Conservation (phyloP, 139 green algal genomes). For the Zygnema circumcarinatum region DNA sequence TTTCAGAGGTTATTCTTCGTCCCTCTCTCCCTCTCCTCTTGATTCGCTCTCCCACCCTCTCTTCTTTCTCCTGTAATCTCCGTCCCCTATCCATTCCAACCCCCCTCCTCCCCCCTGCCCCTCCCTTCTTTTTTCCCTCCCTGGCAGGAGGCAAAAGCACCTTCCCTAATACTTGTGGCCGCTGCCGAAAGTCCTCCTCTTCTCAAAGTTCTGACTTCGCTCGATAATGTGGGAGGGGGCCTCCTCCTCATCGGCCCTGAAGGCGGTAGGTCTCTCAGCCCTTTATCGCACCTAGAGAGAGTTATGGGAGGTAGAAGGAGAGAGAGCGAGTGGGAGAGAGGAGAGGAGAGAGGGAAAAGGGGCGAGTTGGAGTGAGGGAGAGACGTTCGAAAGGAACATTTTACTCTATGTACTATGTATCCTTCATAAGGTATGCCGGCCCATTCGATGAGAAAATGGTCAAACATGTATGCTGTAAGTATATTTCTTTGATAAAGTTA, state of each 20-base stretch:
- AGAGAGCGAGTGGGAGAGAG: too few species aligned
- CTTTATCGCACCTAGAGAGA: too few species aligned
- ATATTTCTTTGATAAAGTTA: neutral
- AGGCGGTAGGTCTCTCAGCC: slow-evolving; percentile 64
- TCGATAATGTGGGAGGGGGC: slow-evolving; percentile 78
- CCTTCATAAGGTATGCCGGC: too few species aligned
- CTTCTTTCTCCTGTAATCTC: neutral
- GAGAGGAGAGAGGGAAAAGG: too few species aligned
- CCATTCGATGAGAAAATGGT: too few species aligned
- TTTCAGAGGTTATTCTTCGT: slow-evolving; percentile 26
- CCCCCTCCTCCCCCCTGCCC: neutral
- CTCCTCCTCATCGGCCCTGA: slow-evolving; percentile 84
- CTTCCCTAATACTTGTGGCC: neutral
- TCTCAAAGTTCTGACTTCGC: neutral
- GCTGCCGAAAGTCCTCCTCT: neutral
- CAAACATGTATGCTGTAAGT: too few species aligned
- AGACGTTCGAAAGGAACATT: too few species aligned
- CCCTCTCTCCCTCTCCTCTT: neutral
- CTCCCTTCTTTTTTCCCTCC: neutral
- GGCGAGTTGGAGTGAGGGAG: too few species aligned
- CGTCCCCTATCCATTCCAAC: neutral
- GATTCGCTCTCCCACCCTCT: neutral
- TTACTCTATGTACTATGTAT: too few species aligned
- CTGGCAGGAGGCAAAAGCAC: slow-evolving; percentile 2
- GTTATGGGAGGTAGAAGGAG: too few species aligned